Base-by-base conservation (phyloP, 805 yeast genomes). In the Ogataea methylovora region DNA sequence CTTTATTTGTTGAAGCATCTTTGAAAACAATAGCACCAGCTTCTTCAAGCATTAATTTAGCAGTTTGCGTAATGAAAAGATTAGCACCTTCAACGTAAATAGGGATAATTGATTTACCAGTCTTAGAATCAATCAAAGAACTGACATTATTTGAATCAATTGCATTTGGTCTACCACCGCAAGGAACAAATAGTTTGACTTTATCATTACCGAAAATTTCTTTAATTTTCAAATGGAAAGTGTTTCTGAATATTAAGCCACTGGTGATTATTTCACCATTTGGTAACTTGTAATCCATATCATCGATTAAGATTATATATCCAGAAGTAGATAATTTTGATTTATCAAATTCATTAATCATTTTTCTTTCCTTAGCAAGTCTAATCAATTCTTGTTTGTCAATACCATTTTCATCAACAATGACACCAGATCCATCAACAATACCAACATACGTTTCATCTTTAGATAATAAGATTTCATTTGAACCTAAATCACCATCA, bases 151-250 rank as follows among this genome's bases (percentile, higher is more conserved):
- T 80, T 43, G 88, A 76, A 58, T 88, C 94, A 57, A 90, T 79
- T 15, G 97, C 94, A 48, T 84, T 90, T 40, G 98, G 98, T 63
- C 98, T 82, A 48, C 98, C 98, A 60, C 98, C 98, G 63, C 98
- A 90, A 38, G 98, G 98, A 28, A 88, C 97, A 62, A 92, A 88
- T 53, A 90, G 65, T 49, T 86, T 87, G 41, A 87, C 69, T 22
- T 71, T 70, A 29, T 74, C 71, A 18, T 45, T 38, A 27, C 73
- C 76, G 50, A 75, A 76, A 41, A 71, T 71, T 40, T 82, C 78
- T 41, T 76, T 72, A 39, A 82, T 56, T 45, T 77, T 74, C 45
- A 85, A 68, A 57, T 90, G 98, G 79, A 84, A 90, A 27, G 76
- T 71, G 63, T 90, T 92, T 65, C 98, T 78, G 68, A 88, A 92